Base-by-base conservation (phyloP, 1,139 yeast genomes). In the Pichia sp. region DNA sequence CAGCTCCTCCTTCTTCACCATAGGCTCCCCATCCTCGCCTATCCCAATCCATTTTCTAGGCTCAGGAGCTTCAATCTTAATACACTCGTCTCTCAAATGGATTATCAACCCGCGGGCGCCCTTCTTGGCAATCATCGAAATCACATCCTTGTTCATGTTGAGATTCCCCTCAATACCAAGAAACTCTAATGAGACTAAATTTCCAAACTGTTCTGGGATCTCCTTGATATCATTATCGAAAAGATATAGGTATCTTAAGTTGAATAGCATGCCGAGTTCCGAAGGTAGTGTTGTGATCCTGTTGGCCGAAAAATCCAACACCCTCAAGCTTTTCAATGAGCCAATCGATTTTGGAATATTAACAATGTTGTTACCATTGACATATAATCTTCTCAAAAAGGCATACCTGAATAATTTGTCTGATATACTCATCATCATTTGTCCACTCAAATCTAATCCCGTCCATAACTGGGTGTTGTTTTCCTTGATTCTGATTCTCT, bases 161-260 rank as follows among this genome's bases (percentile, higher is more conserved):
- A 96, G 92, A 68, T 95, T 95, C 1, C 99, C 99, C 70, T 93
- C 98, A 53, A 93, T 77, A 43, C 99, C 99, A 54, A 95, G 72
- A 67, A 92, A 86, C 62, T 88, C 87, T 59, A 95, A 77, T 64
- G 90, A 95, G 68, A 85, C 87, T 60, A 95, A 76, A 64, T 85
- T 85, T 41, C 99, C 97, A 69, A 93, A 84, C 66, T 88, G 95
- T 69, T 75, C 77, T 1, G 99, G 99, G 58, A 95, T 73, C 1
- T 82, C 78, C 56, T 78, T 75, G 63, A 95, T 76, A 67, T 85
- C 80, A 71, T 95, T 95, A 71, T 93, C 97, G 72, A 95, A 93
- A 57, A 92, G 76, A 68, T 89, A 90, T 54, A 95, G 76, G 67
- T 85, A 92, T 64, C 90, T 81, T 67, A 95, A 78, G 64, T 85